Percentiles rank a stretch among this genome's conserved stretches.
Conservation (phyloP, 495 filamentous ascomycete genomes). For the Tuber magnatum region DNA sequence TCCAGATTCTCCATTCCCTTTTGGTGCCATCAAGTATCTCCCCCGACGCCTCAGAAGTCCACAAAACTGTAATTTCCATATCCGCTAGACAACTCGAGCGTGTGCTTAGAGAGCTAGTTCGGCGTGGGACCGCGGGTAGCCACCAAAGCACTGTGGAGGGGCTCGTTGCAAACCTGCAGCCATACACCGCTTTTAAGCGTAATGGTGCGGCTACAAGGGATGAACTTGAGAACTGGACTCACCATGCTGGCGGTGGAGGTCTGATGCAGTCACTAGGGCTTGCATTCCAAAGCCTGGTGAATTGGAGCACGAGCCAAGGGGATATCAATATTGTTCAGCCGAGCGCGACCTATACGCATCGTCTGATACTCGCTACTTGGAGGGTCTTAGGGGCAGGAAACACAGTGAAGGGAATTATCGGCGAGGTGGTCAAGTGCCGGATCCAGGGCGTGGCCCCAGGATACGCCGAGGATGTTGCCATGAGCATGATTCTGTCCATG, state of each 20-base stretch:
- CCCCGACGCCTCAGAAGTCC: slow-evolving; percentile 70
- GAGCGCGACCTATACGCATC: slow-evolving; percentile 71
- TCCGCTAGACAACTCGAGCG: slow-evolving; percentile 69
- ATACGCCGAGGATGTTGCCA: slow-evolving; percentile 31
- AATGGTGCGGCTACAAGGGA: slow-evolving; percentile 58
- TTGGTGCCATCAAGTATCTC: slow-evolving; percentile 70
- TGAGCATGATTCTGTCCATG: slow-evolving; percentile 23
- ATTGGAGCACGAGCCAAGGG: slow-evolving; percentile 58
- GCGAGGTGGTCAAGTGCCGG: slow-evolving; percentile 59
- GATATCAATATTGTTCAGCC: slow-evolving; percentile 54
- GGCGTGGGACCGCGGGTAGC: slow-evolving; percentile 54
- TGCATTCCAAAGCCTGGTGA: slow-evolving; percentile 59
- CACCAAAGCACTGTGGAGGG: slow-evolving; percentile 44
- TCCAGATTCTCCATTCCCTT: slow-evolving; percentile 70
- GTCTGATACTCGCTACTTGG: slow-evolving; percentile 59
- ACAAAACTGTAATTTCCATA: slow-evolving; percentile 74
- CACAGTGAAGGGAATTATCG: slow-evolving; percentile 56
- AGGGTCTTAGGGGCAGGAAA: slow-evolving; percentile 63
- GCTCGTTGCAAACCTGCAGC: slow-evolving; percentile 61
- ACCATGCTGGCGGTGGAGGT: slow-evolving; percentile 52
- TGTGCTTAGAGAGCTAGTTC: slow-evolving; percentile 64
- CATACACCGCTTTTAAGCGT: slow-evolving; percentile 55
- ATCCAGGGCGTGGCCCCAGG: slow-evolving; percentile 37
- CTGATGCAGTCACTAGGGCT: slow-evolving; percentile 55
- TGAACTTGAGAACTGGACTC: slow-evolving; percentile 71